Base-by-base conservation (phyloP, 805 yeast species). In the Myxozyma kluyveri region DNA sequence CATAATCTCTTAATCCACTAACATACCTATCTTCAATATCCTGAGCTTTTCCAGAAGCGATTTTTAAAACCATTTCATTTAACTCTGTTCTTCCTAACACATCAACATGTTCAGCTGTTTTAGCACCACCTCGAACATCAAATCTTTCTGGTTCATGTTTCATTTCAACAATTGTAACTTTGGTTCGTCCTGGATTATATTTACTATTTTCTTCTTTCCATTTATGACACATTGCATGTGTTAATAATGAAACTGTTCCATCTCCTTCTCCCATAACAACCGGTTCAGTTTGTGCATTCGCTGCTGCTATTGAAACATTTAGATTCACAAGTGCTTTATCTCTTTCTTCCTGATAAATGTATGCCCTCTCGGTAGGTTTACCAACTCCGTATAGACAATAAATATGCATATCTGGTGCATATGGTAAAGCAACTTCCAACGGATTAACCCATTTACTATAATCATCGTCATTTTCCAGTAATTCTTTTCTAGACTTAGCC, bases 41-140 rank as follows among this genome's bases (percentile, higher is more conserved):
- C 43, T 80, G 80, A 1, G 95, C 96, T 32, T 74, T 67, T 0
- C 99, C 99, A 39, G 87, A 75, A 1, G 90, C 97, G 17, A 93
- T 88, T 56, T 79, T 78, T 49, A 91, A 72, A 10, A 93, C 74
- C 63, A 90, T 72, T 65, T 93, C 99, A 66, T 93, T 93, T 66
- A 93, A 73, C 65, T 85, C 95, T 0, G 97, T 88, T 57, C 95
- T 82, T 1, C 99, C 99, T 42, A 93, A 74, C 42, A 93, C 90
- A 66, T 93, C 99, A 26, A 93, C 99, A 68, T 93, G 99, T 63
- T 93, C 99, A 0, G 98, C 97, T 0, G 97, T 91, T 66, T 86
- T 86, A 9, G 96, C 95, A 12, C 99, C 99, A 23, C 99, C 99
- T 59, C 99, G 78, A 31, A 93, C 86, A 71, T 93, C 99, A 63